These are phyloP conservation scores for Filosporella fistucella DNA, from an alignment of 495 filamentous ascomycete species.

Conservation along the genomic window DNA sequence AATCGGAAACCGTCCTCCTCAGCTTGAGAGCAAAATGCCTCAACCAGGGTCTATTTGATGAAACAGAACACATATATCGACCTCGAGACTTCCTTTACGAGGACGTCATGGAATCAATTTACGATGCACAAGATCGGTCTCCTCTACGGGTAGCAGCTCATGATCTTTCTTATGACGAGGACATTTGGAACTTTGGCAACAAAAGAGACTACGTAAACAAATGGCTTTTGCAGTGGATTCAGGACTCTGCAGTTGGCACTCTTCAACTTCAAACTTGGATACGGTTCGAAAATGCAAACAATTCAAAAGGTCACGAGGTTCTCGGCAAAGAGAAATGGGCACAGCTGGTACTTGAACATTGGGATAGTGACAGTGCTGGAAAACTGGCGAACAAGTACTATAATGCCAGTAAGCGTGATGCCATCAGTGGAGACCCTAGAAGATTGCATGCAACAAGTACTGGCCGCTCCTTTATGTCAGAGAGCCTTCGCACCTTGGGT, in stretches of 20 bases:
- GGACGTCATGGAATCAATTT: conserved; percentile 14
- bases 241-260: conserved; percentile 17
- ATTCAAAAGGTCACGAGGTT: background rate
- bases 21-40: conserved; percentile 16
- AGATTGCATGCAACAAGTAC: background rate
- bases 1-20: conserved; percentile 13
- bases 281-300: conserved; percentile 6
- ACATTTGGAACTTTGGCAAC: conserved; percentile 7
- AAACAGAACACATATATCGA: conserved; percentile 14
- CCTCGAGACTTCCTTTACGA: conserved; percentile 13
- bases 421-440: conserved; percentile 13
- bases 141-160: conserved; percentile 12
- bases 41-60: conserved; percentile 11
- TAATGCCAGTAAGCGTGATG: conserved; percentile 13
- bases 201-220: conserved; percentile 21
- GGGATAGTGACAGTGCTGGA: conserved; percentile 17
- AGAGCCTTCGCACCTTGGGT: background rate
- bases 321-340: conserved; percentile 19
- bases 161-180: background rate
- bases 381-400: conserved; percentile 2
- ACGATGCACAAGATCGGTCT: conserved; percentile 15
- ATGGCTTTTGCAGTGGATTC: conserved; percentile 20
- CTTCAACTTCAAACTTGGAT: conserved; percentile 12
- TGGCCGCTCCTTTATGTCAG: background rate
- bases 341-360: conserved; percentile 12